Evolutionary conservation across 108 stramenopile species (phyloP).

Genomic region (Seminavis robusta): DNA sequence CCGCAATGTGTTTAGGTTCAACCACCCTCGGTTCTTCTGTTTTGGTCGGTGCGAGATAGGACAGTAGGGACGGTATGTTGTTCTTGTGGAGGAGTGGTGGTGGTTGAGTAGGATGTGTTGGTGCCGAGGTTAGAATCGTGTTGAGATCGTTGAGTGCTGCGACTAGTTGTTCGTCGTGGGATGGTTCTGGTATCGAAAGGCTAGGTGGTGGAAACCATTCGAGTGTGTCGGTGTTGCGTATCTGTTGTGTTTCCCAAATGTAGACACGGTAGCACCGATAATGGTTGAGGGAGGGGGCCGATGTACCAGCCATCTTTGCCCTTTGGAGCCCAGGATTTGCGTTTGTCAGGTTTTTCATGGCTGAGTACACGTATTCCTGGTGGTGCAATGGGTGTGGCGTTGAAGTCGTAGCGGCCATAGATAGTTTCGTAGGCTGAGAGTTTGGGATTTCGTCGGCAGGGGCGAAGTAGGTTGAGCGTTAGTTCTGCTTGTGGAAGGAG

Average conservation of each 20-base stretch:
- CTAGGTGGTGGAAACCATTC: slow-evolving; percentile 17
- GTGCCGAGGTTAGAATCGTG: no score
- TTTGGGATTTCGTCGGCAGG: slow-evolving; percentile 10
- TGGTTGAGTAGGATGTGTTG: background rate
- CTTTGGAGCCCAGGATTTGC: slow-evolving; percentile 18
- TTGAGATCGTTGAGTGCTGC: background rate
- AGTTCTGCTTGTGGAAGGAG: no score
- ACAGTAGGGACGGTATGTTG: background rate
- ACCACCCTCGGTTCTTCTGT: no score
- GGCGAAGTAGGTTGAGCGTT: no score
- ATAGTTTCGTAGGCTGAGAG: slow-evolving; percentile 14
- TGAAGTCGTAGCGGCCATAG: slow-evolving; percentile 18
- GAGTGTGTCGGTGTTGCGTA: slow-evolving; percentile 22
- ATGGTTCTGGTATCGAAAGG: background rate
- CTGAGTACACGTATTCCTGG: slow-evolving; percentile 24
- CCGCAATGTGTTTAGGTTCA: no score
- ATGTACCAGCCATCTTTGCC: slow-evolving; percentile 26
- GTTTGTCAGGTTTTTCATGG: slow-evolving; percentile 27
- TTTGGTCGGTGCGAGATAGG: background rate
- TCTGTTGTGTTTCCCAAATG: background rate
- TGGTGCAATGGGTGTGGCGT: slow-evolving; percentile 13
- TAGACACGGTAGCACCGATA: slow-evolving; percentile 21
- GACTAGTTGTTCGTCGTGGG: slow-evolving; percentile 1
- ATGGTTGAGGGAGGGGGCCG: slow-evolving; percentile 28
- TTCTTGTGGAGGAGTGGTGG: background rate